Conservation (phyloP, 2,329 filamentous ascomycete species). For the Capronia coronata region DNA sequence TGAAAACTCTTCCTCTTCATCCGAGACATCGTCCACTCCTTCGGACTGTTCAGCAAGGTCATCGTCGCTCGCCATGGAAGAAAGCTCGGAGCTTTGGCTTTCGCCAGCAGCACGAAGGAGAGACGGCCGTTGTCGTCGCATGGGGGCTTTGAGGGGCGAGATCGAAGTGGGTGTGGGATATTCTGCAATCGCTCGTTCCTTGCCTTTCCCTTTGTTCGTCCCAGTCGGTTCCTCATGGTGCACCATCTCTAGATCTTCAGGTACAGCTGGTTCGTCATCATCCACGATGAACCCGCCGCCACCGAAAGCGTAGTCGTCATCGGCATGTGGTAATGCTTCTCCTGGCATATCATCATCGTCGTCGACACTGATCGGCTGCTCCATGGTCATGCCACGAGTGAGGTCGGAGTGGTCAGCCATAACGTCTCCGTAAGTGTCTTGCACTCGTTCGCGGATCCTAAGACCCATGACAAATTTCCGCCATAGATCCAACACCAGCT, state of each 20-base stretch:
- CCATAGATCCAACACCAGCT: constrained; percentile 69
- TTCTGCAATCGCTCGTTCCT: constrained; percentile 5
- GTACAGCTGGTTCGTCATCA: constrained; percentile 26
- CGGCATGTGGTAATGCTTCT: constrained; percentile 11
- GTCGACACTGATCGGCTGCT: constrained; percentile 24
- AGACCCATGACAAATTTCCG: constrained; percentile 79
- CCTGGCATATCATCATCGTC: constrained; percentile 26
- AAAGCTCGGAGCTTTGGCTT: constrained; percentile 13
- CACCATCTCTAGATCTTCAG: constrained; percentile 38
- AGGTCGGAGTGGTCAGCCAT: constrained; percentile 19
- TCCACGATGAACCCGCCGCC: constrained; percentile 33
- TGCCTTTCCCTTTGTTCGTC: constrained; percentile 4
- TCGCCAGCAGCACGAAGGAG: constrained; percentile 9
- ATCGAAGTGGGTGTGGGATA: constrained; percentile 22
- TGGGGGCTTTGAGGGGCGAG: constrained; percentile 7
- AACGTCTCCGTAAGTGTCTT: constrained; percentile 64
- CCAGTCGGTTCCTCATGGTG: constrained; percentile 6
- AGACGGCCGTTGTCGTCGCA: constrained; percentile 6
- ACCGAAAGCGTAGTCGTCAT: constrained; percentile 29
- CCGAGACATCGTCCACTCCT: neutral
- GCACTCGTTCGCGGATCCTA: constrained; percentile 70
- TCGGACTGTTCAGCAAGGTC: neutral
- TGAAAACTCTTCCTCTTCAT: neutral
- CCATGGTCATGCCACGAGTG: constrained; percentile 9
- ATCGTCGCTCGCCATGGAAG: constrained; percentile 4